These are phyloP conservation scores for Lojkania enalia DNA, from an alignment of 2,329 filamentous ascomycete genomes.

Conservation along the genomic window DNA sequence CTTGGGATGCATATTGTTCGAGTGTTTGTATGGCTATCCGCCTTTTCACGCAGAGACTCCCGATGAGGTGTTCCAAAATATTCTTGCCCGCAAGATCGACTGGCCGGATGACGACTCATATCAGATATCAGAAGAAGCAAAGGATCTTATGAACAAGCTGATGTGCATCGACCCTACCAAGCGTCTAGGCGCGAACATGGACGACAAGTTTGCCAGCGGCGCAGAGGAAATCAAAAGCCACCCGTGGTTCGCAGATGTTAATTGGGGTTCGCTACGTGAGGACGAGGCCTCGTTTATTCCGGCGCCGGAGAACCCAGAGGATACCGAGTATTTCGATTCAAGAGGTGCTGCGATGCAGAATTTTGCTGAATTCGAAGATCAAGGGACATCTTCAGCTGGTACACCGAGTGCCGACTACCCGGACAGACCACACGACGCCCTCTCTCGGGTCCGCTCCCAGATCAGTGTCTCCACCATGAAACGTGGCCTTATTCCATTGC, in stretches of 20 bases:
- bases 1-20: conserved; percentile 96
- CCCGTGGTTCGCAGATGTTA: conserved; percentile 82
- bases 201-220: conserved; percentile 79
- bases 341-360: conserved; percentile 89
- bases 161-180: conserved; percentile 82
- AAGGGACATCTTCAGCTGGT: conserved; percentile 71
- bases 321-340: conserved; percentile 96
- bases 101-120: conserved; percentile 88
- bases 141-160: conserved; percentile 90
- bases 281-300: conserved; percentile 97
- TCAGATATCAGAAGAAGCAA: conserved; percentile 78
- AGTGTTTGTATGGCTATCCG: conserved; percentile 90
- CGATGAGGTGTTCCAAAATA: conserved; percentile 96
- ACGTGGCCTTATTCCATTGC: conserved; percentile 88
- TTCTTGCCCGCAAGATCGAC: conserved; percentile 82
- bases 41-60: conserved; percentile 91
- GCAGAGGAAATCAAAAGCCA: conserved; percentile 91
- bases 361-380: conserved; percentile 94
- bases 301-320: conserved; percentile 87
- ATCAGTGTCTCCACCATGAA: conserved; percentile 81
- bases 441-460: conserved; percentile 86
- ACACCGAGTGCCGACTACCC: conserved; percentile 75
- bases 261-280: conserved; percentile 89
- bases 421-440: conserved; percentile 90
- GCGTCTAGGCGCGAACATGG: conserved; percentile 81